Conservation (phyloP, 139 green algal species). For the Diplosphaera chodatii region DNA sequence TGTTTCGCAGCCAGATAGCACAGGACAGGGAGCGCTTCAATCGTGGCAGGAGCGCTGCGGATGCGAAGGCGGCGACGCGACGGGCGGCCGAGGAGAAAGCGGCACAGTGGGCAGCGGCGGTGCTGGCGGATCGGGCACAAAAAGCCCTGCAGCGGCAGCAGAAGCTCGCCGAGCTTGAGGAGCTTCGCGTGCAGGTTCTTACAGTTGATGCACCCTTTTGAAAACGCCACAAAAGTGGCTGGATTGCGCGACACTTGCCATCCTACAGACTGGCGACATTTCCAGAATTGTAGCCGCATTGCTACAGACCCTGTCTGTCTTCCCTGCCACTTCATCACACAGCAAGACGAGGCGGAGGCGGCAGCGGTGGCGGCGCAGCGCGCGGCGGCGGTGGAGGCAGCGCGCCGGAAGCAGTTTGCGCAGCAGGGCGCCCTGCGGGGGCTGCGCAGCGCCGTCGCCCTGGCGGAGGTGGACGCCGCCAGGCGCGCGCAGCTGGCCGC, state of each 20-base stretch:
- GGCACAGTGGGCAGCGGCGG: neutral
- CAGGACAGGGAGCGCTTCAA: neutral
- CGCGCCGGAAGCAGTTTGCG: neutral
- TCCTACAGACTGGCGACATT: too few relatives aligned
- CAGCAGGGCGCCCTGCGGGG: neutral
- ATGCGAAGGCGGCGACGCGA: neutral
- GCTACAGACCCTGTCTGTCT: too few relatives aligned
- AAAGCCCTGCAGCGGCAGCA: neutral
- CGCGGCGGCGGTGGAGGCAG: neutral
- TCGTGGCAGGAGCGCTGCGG: too few relatives aligned
- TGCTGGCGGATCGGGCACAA: neutral
- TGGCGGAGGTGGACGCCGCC: neutral
- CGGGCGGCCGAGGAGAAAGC: neutral
- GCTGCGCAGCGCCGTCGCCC: neutral
- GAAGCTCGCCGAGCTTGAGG: neutral
- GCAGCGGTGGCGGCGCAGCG: neutral
- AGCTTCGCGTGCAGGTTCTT: neutral
- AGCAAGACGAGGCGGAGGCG: neutral
- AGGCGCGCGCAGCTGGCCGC: too few relatives aligned
- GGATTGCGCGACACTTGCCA: too few relatives aligned
- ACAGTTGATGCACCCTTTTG: too few relatives aligned
- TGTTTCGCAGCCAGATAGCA: neutral
- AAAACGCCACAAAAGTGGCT: too few relatives aligned
- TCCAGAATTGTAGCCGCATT: too few relatives aligned
- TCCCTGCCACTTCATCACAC: too few relatives aligned